These are phyloP conservation scores for Microdochium trichocladiopsis DNA, from an alignment of 2,329 filamentous ascomycete species.

Conservation along the genomic window DNA sequence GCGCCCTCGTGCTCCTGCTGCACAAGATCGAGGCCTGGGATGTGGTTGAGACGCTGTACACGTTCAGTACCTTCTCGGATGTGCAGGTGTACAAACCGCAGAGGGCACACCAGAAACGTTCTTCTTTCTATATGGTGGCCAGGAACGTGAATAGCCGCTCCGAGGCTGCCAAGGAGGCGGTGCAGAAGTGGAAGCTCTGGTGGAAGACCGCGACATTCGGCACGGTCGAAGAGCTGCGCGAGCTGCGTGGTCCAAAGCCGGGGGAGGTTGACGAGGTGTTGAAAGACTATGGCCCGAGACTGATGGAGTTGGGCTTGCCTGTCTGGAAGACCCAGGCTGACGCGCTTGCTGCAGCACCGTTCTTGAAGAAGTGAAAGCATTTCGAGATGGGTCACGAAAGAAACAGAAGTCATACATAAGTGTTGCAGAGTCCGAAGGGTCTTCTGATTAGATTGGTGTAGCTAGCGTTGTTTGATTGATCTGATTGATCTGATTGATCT, in stretches of 20 bases:
- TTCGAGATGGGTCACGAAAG: too few relatives aligned
- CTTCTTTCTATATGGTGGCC: slow-evolving; percentile 48
- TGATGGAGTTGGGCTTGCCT: too few relatives aligned
- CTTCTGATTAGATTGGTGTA: background rate
- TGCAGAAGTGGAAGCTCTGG: slow-evolving; percentile 29
- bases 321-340: too few relatives aligned
- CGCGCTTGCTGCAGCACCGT: too few relatives aligned
- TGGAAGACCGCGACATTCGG: slow-evolving; percentile 33
- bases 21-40: slow-evolving; percentile 37
- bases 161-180: slow-evolving; percentile 21
- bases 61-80: slow-evolving; percentile 29
- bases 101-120: slow-evolving; percentile 28
- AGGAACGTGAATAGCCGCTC: slow-evolving; percentile 25
- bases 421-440: background rate
- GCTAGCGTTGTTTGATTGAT: background rate
- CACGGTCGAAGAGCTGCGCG: too few relatives aligned
- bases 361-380: too few relatives aligned
- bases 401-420: too few relatives aligned
- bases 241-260: too few relatives aligned
- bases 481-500: too few relatives aligned
- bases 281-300: too few relatives aligned
- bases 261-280: too few relatives aligned
- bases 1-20: slow-evolving; percentile 42
- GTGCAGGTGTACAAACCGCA: slow-evolving; percentile 37
- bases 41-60: slow-evolving; percentile 26